phyloP scores from a whole-genome alignment of 371 early-diverging fungal species.

The Capillidium heterosporum region DNA sequence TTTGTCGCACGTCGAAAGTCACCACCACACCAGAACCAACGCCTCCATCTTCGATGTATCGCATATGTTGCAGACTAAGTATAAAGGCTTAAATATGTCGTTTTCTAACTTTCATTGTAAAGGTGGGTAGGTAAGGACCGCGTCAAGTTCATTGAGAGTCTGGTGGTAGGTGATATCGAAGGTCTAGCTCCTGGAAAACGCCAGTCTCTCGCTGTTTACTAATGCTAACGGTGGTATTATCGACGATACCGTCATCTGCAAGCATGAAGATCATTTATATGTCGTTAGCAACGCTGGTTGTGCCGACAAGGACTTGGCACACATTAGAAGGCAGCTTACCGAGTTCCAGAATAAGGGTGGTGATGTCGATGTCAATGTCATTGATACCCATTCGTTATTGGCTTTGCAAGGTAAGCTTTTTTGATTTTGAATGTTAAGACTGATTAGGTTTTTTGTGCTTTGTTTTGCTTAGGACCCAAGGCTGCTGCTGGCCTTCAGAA shows the following conservation, averaged over 20 bases:
- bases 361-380: too few species aligned
- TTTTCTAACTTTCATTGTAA: not conserved
- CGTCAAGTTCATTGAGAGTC: conserved; percentile 66
- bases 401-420: conserved; percentile 72
- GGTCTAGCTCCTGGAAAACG: conserved; percentile 53
- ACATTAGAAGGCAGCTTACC: conserved; percentile 56
- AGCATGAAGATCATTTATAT: conserved; percentile 60
- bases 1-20: conserved; percentile 70
- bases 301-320: too few species aligned
- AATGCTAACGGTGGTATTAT: conserved; percentile 93
- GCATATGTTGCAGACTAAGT: conserved; percentile 94
- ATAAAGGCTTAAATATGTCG: conserved; percentile 6
- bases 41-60: too few species aligned
- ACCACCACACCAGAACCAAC: conserved; percentile 73
- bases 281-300: conserved; percentile 95
- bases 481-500: conserved; percentile 37
- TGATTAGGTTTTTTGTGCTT: too few species aligned
- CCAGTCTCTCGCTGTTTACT: conserved; percentile 85
- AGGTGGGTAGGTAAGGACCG: conserved; percentile 79
- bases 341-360: conserved; percentile 55
- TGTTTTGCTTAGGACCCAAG: conserved; percentile 29
- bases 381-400: conserved; percentile 69
- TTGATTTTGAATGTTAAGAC: too few species aligned
- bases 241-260: conserved; percentile 89
- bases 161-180: conserved; percentile 79